Evolutionary conservation across 106 monocot species (phyloP), one percentile per base, ranked within the genome.

Genomic region (Dendrobium chrysotoxum): DNA sequence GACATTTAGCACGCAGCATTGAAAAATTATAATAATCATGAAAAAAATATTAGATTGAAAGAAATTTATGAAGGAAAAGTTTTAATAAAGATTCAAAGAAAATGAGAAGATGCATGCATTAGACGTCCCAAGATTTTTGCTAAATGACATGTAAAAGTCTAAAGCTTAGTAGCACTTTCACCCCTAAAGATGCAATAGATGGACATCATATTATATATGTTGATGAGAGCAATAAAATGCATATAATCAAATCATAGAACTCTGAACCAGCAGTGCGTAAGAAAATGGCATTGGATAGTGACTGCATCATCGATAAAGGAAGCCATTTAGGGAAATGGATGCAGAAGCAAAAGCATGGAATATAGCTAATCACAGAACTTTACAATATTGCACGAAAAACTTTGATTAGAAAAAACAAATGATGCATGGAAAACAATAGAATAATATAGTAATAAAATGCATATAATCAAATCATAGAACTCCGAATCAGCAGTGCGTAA

Each of bases 131-230:
- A 70, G 35, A 70, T 13, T 50, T 50, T 35, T 31, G 28, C 15
- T 70, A 17, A 70, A 70, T 30, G 70, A 13, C 30, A 70, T 70
- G 70, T 70, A 70, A 28, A 70, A 70, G 70, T 15, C 35, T 70
- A 35, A 70, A 70, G 35, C 12, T 61, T 3, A 15, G 70, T 30
- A 31, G n/a, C 70, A 70, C n/a, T 28, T 70, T 70, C 15, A 70
- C 30, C 16, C 15, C 31, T 15, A 70, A 67, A 16, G 35, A 70
- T 70, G 30, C 13, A 70, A 70, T 70, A 70, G 35, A 4, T 61
- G 61, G 7, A 61, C 21, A 23, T 61, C 23, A 31, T 1, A 25
- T 28, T 28, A 30, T 4, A 35, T 70, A 64, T 58, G n/a, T 58
- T 58, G 3, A 68, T 68, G 10, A 68, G 67, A 18, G 8, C 67